A percentile compares a stretch with the other conserved stretches of the same genome.
phyloP scores from a whole-genome alignment of 352 stramenopile genomes.

The Globisporangium takayamanum region DNA sequence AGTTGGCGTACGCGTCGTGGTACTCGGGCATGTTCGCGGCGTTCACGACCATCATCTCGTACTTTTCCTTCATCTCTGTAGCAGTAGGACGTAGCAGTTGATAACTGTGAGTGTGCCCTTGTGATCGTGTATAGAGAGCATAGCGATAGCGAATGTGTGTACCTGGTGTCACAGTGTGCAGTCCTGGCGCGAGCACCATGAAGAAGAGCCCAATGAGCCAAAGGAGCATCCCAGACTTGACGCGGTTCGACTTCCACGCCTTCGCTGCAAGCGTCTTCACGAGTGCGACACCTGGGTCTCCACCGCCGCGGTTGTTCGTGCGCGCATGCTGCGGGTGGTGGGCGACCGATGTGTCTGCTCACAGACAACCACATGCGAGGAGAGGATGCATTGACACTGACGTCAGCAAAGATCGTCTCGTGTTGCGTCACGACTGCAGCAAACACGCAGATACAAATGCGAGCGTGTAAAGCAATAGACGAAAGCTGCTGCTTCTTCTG shows the following conservation, averaged over 20 bases:
- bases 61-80: constrained; percentile 62
- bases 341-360: not conserved
- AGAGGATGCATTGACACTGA: not conserved
- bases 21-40: constrained; percentile 77
- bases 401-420: not conserved
- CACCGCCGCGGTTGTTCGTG: constrained; percentile 4
- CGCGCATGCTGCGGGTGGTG: not conserved
- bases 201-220: constrained; percentile 81
- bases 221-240: constrained; percentile 53
- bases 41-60: constrained; percentile 68
- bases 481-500: not conserved
- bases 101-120: not conserved
- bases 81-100: not conserved
- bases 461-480: not conserved
- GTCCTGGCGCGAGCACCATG: constrained; percentile 65
- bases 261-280: constrained; percentile 42
- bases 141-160: not conserved
- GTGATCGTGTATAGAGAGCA: no score
- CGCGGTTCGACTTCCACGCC: constrained; percentile 52
- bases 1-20: constrained; percentile 56
- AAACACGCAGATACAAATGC: not conserved
- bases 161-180: constrained; percentile 46
- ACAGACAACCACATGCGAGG: not conserved
- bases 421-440: no score
- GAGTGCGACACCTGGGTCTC: constrained; percentile 45